Evolutionary conservation across 202 grass and related monocot species (phyloP).

Genomic region (Saccharum hybrid): DNA sequence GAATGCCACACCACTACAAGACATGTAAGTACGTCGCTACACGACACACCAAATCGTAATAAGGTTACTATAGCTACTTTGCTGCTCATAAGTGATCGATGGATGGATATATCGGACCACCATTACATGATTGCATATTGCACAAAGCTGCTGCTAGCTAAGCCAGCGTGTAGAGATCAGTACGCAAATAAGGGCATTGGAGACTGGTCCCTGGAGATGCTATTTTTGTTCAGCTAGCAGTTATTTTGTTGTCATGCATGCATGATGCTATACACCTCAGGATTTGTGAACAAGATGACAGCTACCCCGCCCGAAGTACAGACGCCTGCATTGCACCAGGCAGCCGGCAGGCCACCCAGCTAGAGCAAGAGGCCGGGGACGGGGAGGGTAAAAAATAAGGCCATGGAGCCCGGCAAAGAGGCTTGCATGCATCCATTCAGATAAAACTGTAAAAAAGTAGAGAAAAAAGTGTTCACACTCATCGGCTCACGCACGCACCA

Average conservation of each 20-base stretch:
- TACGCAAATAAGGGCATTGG: neutral
- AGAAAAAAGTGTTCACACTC: neutral
- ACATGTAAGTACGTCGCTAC: constrained; percentile 3
- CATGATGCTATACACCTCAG: neutral
- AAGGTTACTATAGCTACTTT: too few relatives aligned
- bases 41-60: neutral
- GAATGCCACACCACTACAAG: constrained; percentile 27
- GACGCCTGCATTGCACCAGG: constrained; percentile 38
- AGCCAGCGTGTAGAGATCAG: neutral
- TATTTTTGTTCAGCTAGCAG: constrained; percentile 30
- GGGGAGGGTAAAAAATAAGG: neutral
- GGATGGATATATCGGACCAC: neutral
- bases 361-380: neutral
- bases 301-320: constrained; percentile 42
- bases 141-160: neutral
- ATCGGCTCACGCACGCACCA: constrained; percentile 10
- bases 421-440: neutral
- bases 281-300: constrained; percentile 34
- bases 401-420: neutral
- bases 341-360: neutral
- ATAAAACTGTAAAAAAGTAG: constrained; percentile 46
- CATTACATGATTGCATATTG: neutral
- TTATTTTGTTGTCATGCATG: constrained; percentile 21
- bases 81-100: neutral
- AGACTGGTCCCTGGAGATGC: constrained; percentile 28